A percentile compares a stretch with the other conserved stretches of the same genome.
phyloP scores from a whole-genome alignment of 768 basidiomycete genomes.

The Tricholoma terreum region DNA sequence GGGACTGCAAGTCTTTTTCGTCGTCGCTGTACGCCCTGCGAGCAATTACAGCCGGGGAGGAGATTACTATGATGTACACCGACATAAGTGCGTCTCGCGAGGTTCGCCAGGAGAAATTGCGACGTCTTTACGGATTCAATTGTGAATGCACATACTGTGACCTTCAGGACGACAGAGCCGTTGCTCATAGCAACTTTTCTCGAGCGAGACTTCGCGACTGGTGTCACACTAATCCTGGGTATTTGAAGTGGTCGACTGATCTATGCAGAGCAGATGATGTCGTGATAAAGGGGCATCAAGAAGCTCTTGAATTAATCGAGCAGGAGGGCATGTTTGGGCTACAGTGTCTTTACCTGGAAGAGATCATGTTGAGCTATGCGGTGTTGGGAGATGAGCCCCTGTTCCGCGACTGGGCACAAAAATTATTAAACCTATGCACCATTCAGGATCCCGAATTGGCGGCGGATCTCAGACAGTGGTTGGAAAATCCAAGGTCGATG shows the following conservation, averaged over 20 bases:
- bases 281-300: constrained; percentile 35
- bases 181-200: constrained; percentile 27
- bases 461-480: constrained; percentile 26
- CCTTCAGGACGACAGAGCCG: constrained; percentile 9
- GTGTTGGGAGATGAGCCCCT: constrained; percentile 35
- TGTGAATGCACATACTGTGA: constrained; percentile 40
- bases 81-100: constrained; percentile 36
- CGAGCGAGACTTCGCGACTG: constrained; percentile 33
- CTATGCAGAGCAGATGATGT: constrained; percentile 38
- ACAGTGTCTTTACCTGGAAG: constrained; percentile 38
- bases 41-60: constrained; percentile 35
- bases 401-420: constrained; percentile 36
- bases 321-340: constrained; percentile 41
- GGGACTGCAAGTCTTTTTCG: constrained; percentile 38
- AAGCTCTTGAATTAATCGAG: constrained; percentile 38
- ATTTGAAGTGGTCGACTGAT: constrained; percentile 41
- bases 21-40: constrained; percentile 40
- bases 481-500: constrained; percentile 28
- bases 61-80: constrained; percentile 45
- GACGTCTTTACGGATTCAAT: constrained; percentile 37
- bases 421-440: constrained; percentile 22
- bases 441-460: constrained; percentile 26
- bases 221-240: constrained; percentile 35
- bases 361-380: constrained; percentile 41
- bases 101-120: constrained; percentile 31